Percentiles rank a stretch among this genome's conserved stretches.
Evolutionary conservation across 108 stramenopile genomes (phyloP).

Genomic region (Discostella stelligeroides): DNA sequence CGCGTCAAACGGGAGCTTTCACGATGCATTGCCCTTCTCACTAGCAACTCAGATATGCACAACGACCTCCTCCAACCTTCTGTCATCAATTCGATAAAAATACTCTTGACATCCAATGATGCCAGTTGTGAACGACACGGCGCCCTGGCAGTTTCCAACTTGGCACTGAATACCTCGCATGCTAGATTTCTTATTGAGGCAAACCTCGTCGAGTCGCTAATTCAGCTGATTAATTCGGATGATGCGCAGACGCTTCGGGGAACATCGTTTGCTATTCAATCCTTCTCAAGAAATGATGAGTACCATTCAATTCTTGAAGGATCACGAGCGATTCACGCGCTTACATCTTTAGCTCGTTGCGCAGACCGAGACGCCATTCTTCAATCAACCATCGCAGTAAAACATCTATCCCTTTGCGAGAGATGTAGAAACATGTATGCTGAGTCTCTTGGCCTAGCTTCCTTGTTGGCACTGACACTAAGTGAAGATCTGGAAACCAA

Average conservation of each 20-base stretch:
- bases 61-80: slow-evolving; percentile 47
- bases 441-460: slow-evolving; percentile 72
- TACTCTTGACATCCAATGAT: slow-evolving; percentile 59
- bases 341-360: slow-evolving; percentile 64
- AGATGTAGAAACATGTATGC: slow-evolving; percentile 72
- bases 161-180: slow-evolving; percentile 67
- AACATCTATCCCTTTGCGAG: slow-evolving; percentile 55
- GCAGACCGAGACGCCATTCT: slow-evolving; percentile 66
- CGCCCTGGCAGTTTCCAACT: slow-evolving; percentile 74
- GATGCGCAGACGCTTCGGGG: slow-evolving; percentile 78
- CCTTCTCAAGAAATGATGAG: slow-evolving; percentile 64
- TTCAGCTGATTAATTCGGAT: slow-evolving; percentile 57
- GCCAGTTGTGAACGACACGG: slow-evolving; percentile 59
- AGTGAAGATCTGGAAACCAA: slow-evolving; percentile 74
- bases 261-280: slow-evolving; percentile 70
- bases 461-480: slow-evolving; percentile 64
- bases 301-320: slow-evolving; percentile 72
- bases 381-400: slow-evolving; percentile 76
- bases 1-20: slow-evolving; percentile 75
- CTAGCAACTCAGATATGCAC: slow-evolving; percentile 74
- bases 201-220: slow-evolving; percentile 54
- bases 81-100: slow-evolving; percentile 56
- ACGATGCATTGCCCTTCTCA: slow-evolving; percentile 73
- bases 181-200: slow-evolving; percentile 70
- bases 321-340: slow-evolving; percentile 61